Percentiles rank a stretch among this genome's conserved stretches.
Conservation (phyloP, 2,329 filamentous ascomycete genomes). For the Albifimbria verrucaria region DNA sequence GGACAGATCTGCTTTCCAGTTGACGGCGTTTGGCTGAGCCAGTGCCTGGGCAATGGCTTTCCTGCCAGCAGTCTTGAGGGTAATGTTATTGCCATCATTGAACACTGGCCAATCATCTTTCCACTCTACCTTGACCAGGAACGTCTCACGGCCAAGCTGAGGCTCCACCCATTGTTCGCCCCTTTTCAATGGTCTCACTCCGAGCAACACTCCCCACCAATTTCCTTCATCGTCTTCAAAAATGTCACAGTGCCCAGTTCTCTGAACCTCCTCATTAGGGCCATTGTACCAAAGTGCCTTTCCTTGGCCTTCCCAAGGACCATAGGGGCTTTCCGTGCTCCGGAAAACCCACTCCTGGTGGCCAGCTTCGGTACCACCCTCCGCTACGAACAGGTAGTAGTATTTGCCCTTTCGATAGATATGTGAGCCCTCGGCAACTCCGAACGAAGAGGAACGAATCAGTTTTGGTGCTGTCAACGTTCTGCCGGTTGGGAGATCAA, state of each 20-base stretch:
- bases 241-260: constrained; percentile 24
- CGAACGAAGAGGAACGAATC: constrained; percentile 33
- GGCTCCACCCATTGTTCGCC: constrained; percentile 14
- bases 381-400: constrained; percentile 21
- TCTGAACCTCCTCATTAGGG: constrained; percentile 43
- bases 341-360: constrained; percentile 52
- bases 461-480: constrained; percentile 32
- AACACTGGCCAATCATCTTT: constrained; percentile 20
- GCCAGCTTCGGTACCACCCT: constrained; percentile 28
- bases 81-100: constrained; percentile 18
- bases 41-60: constrained; percentile 1
- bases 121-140: constrained; percentile 21
- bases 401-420: constrained; percentile 18
- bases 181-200: constrained; percentile 13
- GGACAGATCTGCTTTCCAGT: constrained; percentile 14
- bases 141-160: constrained; percentile 20
- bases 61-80: constrained; percentile 14
- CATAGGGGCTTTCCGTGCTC: constrained; percentile 37
- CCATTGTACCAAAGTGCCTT: constrained; percentile 33
- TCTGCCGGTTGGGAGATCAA: constrained; percentile 38
- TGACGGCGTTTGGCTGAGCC: neutral
- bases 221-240: constrained; percentile 17
- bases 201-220: constrained; percentile 20
- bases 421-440: constrained; percentile 38
- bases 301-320: constrained; percentile 44